phyloP scores from a whole-genome alignment of 805 yeast species.

The Candida dendrica region DNA sequence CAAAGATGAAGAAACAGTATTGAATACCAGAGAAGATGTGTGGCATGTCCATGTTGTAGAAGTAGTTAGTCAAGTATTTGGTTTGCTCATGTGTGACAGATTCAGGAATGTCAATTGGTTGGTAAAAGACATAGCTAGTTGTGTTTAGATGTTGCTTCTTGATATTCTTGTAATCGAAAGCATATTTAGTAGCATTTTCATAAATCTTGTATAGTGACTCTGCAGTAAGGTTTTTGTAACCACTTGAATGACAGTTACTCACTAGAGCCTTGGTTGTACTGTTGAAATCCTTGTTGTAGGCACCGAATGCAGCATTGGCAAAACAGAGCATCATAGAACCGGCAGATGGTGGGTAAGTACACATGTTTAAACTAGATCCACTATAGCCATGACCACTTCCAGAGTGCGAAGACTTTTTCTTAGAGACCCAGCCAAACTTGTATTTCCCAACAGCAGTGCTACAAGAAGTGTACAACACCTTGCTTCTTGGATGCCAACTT shows the following conservation, averaged over 20 bases:
- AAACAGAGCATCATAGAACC: not conserved
- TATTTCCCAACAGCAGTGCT: no score
- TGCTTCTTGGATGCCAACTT: no score
- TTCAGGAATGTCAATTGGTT: constrained; percentile 7
- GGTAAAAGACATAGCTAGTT: constrained; percentile 3
- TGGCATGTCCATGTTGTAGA: constrained; percentile 15
- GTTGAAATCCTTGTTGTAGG: not conserved
- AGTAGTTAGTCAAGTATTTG: constrained; percentile 1
- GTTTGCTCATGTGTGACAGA: not conserved
- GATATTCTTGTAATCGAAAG: constrained; percentile 1
- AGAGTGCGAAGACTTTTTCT: not conserved
- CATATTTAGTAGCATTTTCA: not conserved
- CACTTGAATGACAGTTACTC: not conserved
- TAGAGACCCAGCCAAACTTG: not conserved
- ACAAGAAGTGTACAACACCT: no score
- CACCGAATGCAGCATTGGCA: not conserved
- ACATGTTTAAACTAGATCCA: not conserved
- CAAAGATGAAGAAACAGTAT: constrained; percentile 30
- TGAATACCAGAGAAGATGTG: constrained; percentile 23
- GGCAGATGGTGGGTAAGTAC: not conserved
- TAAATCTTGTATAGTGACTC: not conserved
- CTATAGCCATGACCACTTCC: not conserved
- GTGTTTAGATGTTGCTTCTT: constrained; percentile 2
- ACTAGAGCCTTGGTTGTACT: not conserved
- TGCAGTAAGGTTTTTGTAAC: not conserved